Conservation (phyloP, 2,329 filamentous ascomycete species). For the Microcyclospora tardicrescens region DNA sequence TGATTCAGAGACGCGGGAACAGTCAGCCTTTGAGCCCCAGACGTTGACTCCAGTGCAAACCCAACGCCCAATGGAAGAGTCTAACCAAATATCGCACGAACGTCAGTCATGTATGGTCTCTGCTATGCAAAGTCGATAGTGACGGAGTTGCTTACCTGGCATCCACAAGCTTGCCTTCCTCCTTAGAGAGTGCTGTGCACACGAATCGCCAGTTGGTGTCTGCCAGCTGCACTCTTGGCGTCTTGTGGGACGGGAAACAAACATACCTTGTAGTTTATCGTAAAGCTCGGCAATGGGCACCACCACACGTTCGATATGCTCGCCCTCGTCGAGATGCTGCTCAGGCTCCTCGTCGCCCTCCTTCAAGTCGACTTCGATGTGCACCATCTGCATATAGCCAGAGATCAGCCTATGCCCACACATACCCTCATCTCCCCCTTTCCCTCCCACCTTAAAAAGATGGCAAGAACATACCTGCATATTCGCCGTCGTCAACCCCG, state of each 20-base stretch:
- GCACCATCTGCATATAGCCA: constrained; percentile 30
- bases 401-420: constrained; percentile 1
- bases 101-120: too few relatives aligned
- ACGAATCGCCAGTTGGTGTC: constrained; percentile 1
- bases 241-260: not conserved
- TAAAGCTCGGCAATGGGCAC: constrained; percentile 46
- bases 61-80: constrained; percentile 48
- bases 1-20: constrained; percentile 3
- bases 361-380: constrained; percentile 43
- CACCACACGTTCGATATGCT: constrained; percentile 48
- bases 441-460: not conserved
- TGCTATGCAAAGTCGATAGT: not conserved
- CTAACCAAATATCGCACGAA: constrained; percentile 20
- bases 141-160: constrained; percentile 24
- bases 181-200: constrained; percentile 21
- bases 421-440: too few relatives aligned
- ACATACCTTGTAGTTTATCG: constrained; percentile 36
- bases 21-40: constrained; percentile 18
- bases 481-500: constrained; percentile 47
- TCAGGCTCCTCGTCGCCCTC: constrained; percentile 40
- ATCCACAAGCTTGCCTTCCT: constrained; percentile 41
- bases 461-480: constrained; percentile 38
- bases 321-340: constrained; percentile 48
- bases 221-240: not conserved
- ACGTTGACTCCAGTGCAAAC: constrained; percentile 34